Percentiles rank a stretch among this genome's conserved stretches.
Conservation (phyloP, 768 basidiomycete genomes). For the Filobasidium floriforme region DNA sequence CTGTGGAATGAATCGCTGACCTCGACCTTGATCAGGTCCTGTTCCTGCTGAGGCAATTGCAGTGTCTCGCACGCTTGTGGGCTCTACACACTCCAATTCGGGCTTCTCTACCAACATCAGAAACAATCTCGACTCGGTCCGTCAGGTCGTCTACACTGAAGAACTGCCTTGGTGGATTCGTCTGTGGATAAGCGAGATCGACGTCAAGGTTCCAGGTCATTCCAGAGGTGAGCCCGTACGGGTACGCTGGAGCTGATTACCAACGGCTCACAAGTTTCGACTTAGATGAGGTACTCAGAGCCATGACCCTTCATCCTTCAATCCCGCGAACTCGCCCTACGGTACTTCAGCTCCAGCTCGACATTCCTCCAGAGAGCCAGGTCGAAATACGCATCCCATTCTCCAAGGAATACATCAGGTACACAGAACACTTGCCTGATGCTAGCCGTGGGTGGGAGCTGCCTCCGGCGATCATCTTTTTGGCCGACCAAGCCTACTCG, state of each 20-base stretch:
- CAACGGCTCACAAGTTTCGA: constrained; percentile 5
- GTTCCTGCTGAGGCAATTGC: constrained; percentile 52
- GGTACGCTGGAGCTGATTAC: neutral
- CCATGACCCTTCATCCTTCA: constrained; percentile 5
- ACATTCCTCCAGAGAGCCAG: constrained; percentile 61
- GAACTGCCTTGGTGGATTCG: constrained; percentile 89
- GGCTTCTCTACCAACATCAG: constrained; percentile 60
- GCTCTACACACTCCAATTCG: constrained; percentile 68
- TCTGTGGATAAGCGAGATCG: constrained; percentile 74
- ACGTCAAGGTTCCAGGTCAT: constrained; percentile 42
- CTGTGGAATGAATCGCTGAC: neutral
- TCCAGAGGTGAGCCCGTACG: constrained; percentile 6
- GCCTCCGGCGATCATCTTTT: constrained; percentile 61
- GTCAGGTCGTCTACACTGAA: constrained; percentile 68
- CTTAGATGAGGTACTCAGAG: neutral
- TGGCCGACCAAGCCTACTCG: constrained; percentile 19
- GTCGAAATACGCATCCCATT: constrained; percentile 65
- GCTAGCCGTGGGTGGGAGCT: constrained; percentile 92
- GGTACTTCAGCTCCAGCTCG: constrained; percentile 63
- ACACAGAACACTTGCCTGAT: constrained; percentile 93
- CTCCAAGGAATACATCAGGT: constrained; percentile 75
- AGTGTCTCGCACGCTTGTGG: constrained; percentile 63
- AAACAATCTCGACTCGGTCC: constrained; percentile 53
- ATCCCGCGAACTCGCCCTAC: constrained; percentile 50
- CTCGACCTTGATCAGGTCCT: neutral